Evolutionary conservation across 1,284 basidiomycete genomes (phyloP), one percentile per base, ranked within the genome.

Genomic region (Pseudozyma tsukubaensis): DNA sequence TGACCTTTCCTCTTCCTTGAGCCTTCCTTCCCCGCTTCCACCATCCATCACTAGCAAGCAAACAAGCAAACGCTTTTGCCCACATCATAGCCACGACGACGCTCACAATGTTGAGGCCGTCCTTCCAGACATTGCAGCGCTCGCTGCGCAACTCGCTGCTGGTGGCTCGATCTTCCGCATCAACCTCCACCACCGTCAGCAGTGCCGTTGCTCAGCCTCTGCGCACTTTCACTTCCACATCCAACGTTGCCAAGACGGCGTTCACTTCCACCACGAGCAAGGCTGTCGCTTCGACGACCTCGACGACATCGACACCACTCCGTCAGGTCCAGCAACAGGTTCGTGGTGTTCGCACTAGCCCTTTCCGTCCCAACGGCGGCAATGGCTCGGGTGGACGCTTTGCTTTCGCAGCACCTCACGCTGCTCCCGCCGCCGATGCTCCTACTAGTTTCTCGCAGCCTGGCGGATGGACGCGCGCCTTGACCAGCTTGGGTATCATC

Each of bases 401-500:
- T 29, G 68, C 76, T 32, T 75, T 74, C 51, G 64, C 76, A 0
- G 65, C 68, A 9, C 79, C 79, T 11, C 79, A 81, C 59, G 55
- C 59, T 45, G 79, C 79, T 13, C 74, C 77, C 35, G 62, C 70
- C 1, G 65, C 69, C 3, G 70, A 67, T 40, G 79, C 71, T 8
- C 79, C 79, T 32, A 76, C 72, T 29, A 76, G 72, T 64, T 50
- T 81, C 61, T 59, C 73, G 14, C 69, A 72, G 56, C 68, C 73
- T 9, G 80, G 81, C 47, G 82, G 80, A 54, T 83, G 81, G 82
- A 61, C 72, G 11, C 65, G 77, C 13, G 75, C 77, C 10, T 61
- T 82, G 19, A 75, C 69, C 45, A 79, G 71, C 39, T 48, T 81
- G n/a, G 83, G 83, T 14, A 65, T 84, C 65, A 75, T 84, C 29